A percentile compares a stretch with the other conserved stretches of the same genome.
These are phyloP conservation scores for Mitragyna speciosa DNA, from an alignment of 257 asterid species.

Conservation along the genomic window DNA sequence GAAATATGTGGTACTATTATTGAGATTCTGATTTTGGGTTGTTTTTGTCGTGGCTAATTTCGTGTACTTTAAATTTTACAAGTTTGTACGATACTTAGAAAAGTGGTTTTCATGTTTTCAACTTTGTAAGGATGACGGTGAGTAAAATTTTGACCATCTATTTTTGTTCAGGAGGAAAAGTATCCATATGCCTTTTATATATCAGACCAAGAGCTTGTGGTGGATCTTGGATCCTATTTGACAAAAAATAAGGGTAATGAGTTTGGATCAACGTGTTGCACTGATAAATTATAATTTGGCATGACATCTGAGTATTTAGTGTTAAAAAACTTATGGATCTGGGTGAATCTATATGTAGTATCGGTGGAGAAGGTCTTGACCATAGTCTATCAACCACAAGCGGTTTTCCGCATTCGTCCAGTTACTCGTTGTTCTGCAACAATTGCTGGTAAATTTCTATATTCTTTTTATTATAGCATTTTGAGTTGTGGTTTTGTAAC, in stretches of 20 bases:
- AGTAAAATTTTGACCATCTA: background rate
- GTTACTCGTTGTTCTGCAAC: slow-evolving; percentile 96
- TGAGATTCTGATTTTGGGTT: background rate
- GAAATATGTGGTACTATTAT: background rate
- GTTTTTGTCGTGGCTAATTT: background rate
- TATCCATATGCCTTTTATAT: slow-evolving; percentile 87
- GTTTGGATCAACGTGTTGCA: background rate
- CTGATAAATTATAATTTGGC: background rate
- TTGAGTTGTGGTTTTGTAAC: too few species aligned
- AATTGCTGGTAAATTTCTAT: slow-evolving; percentile 59
- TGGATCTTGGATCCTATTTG: slow-evolving; percentile 71
- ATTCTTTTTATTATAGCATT: slow-evolving; percentile 10
- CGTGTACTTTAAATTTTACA: background rate
- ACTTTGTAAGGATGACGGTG: background rate
- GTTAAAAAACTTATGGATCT: background rate
- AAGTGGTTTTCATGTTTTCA: too few species aligned
- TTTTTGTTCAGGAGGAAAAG: slow-evolving; percentile 68
- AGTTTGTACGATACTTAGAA: background rate
- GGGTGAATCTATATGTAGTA: slow-evolving; percentile 51
- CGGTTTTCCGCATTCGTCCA: slow-evolving; percentile 92
- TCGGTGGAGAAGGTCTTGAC: slow-evolving; percentile 89
- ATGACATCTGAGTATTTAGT: background rate
- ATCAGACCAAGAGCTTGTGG: slow-evolving; percentile 78
- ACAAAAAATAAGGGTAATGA: slow-evolving; percentile 68
- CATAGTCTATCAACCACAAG: slow-evolving; percentile 93